These are phyloP conservation scores for Clavispora vitiphila DNA, from an alignment of 805 yeast genomes.

Conservation along the genomic window DNA sequence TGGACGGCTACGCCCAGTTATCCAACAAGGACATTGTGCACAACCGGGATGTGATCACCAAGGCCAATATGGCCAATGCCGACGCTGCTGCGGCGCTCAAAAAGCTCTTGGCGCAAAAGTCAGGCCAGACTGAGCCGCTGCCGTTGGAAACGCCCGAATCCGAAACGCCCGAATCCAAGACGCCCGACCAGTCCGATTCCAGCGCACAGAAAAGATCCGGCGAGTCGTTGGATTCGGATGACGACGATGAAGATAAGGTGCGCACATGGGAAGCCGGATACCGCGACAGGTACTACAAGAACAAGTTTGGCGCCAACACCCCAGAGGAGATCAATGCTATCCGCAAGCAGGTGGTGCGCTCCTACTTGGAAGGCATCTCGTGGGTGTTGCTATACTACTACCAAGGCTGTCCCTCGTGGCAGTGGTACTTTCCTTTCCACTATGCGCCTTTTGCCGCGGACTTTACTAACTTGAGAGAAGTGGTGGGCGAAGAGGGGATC, in stretches of 20 bases:
- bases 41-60: slow-evolving; percentile 54
- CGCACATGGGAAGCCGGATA: slow-evolving; percentile 86
- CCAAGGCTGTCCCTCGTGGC: slow-evolving; percentile 98
- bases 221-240: slow-evolving; percentile 24
- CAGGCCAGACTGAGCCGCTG: no score
- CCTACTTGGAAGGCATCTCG: slow-evolving; percentile 91
- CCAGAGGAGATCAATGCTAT: slow-evolving; percentile 51
- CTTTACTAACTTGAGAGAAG: slow-evolving; percentile 50
- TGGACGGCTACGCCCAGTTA: slow-evolving; percentile 59
- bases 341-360: slow-evolving; percentile 56
- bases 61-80: slow-evolving; percentile 68
- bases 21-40: slow-evolving; percentile 68
- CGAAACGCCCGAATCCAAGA: no score
- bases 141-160: slow-evolving; percentile 5
- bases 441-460: slow-evolving; percentile 98
- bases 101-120: slow-evolving; percentile 29
- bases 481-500: slow-evolving; percentile 43
- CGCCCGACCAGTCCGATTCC: no score
- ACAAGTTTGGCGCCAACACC: slow-evolving; percentile 60
- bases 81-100: slow-evolving; percentile 61
- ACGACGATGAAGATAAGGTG: slow-evolving; percentile 41
- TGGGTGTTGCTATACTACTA: slow-evolving; percentile 93
- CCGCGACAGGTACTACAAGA: slow-evolving; percentile 69
- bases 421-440: slow-evolving; percentile 95
- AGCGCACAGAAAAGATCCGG: no score